A percentile compares a stretch with the other conserved stretches of the same genome.
phyloP scores from a whole-genome alignment of 495 filamentous ascomycete genomes.

The Podospora pseudocomata region DNA sequence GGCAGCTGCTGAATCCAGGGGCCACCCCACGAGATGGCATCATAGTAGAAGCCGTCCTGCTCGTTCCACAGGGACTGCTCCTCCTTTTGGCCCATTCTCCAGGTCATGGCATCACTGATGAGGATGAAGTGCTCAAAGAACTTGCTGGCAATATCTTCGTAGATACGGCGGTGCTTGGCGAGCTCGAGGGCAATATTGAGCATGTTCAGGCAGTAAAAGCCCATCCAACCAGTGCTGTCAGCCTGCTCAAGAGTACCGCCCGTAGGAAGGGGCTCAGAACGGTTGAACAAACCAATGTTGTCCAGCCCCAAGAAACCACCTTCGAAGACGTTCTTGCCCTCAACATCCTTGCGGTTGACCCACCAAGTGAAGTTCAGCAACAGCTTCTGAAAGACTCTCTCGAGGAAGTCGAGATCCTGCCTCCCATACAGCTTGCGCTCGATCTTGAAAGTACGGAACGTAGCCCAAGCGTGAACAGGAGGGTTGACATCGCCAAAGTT shows the following conservation, averaged over 20 bases:
- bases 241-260: slow-evolving; percentile 92
- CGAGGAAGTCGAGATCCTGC: slow-evolving; percentile 91
- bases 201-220: slow-evolving; percentile 92
- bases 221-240: slow-evolving; percentile 98
- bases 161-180: slow-evolving; percentile 91
- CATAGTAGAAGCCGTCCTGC: slow-evolving; percentile 94
- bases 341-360: slow-evolving; percentile 91
- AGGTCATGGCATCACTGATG: slow-evolving; percentile 97
- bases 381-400: slow-evolving; percentile 94
- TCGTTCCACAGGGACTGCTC: slow-evolving; percentile 92
- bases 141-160: slow-evolving; percentile 96
- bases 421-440: slow-evolving; percentile 95
- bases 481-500: slow-evolving; percentile 98
- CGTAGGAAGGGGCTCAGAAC: slow-evolving; percentile 92
- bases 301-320: slow-evolving; percentile 95
- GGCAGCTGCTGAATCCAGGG: slow-evolving; percentile 90
- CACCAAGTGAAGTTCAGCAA: slow-evolving; percentile 98
- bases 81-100: slow-evolving; percentile 66
- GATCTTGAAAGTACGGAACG: slow-evolving; percentile 94
- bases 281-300: slow-evolving; percentile 96
- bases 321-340: slow-evolving; percentile 95
- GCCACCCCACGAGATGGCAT: slow-evolving; percentile 92
- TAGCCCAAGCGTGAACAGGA: slow-evolving; percentile 93
- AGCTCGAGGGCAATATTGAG: slow-evolving; percentile 92
- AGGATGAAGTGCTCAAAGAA: slow-evolving; percentile 99